These are phyloP conservation scores for Hansenula anomala DNA, from an alignment of 1,139 yeast species.

Conservation along the genomic window DNA sequence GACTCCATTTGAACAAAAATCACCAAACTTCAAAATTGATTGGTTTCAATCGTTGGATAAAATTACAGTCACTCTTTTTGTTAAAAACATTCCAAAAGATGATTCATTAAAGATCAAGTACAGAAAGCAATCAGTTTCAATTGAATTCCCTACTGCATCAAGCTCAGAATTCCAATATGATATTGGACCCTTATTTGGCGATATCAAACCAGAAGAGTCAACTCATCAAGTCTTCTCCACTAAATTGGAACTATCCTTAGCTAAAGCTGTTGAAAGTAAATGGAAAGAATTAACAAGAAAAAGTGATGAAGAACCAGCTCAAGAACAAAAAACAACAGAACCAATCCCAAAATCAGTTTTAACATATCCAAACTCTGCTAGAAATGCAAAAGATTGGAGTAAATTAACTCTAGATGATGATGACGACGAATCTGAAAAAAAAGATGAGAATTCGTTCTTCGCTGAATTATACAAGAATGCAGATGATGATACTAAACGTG, in stretches of 20 bases:
- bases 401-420: slow-evolving; percentile 51
- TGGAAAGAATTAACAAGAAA: slow-evolving; percentile 34
- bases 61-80: slow-evolving; percentile 68
- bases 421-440: slow-evolving; percentile 36
- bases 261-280: slow-evolving; percentile 26
- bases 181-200: slow-evolving; percentile 36
- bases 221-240: slow-evolving; percentile 56
- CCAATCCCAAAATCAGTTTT: slow-evolving; percentile 15
- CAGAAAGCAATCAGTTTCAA: slow-evolving; percentile 17
- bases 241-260: slow-evolving; percentile 60
- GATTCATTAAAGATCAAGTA: slow-evolving; percentile 18
- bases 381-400: slow-evolving; percentile 67
- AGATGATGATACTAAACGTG: slow-evolving; percentile 83
- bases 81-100: slow-evolving; percentile 51
- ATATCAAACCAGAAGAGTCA: slow-evolving; percentile 44
- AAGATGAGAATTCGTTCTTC: slow-evolving; percentile 68
- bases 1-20: slow-evolving; percentile 14
- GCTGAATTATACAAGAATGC: slow-evolving; percentile 69
- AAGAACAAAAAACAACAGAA: slow-evolving; percentile 8
- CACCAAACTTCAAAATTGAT: slow-evolving; percentile 54
- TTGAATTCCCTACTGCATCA: slow-evolving; percentile 35
- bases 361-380: slow-evolving; percentile 61
- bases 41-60: slow-evolving; percentile 67
- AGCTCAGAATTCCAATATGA: slow-evolving; percentile 34
- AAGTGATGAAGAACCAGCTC: slow-evolving; percentile 12